These are phyloP conservation scores for Tricholomella constricta DNA, from an alignment of 768 basidiomycete genomes.

Conservation along the genomic window DNA sequence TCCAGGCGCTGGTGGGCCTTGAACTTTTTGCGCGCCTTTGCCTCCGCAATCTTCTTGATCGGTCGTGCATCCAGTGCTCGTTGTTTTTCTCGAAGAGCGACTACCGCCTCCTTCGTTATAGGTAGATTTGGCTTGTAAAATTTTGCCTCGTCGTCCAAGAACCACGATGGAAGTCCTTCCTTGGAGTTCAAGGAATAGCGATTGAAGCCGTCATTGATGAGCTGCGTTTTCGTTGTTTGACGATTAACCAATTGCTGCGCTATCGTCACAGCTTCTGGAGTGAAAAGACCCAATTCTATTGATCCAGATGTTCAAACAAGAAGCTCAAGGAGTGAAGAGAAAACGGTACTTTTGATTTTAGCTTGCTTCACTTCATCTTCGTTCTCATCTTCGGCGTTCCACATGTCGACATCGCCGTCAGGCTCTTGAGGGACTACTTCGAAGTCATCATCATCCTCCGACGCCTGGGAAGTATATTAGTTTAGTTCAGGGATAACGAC, in stretches of 20 bases:
- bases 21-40: constrained; percentile 95
- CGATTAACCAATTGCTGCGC: constrained; percentile 92
- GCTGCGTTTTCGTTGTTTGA: constrained; percentile 80
- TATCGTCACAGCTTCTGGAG: constrained; percentile 87
- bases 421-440: constrained; percentile 72
- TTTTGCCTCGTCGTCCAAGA: constrained; percentile 94
- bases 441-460: constrained; percentile 61
- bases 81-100: constrained; percentile 82
- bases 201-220: constrained; percentile 95
- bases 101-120: constrained; percentile 94
- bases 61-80: constrained; percentile 94
- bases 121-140: constrained; percentile 94
- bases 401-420: constrained; percentile 65
- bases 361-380: constrained; percentile 67
- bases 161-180: constrained; percentile 93
- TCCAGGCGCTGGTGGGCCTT: constrained; percentile 83
- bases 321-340: background rate
- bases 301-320: constrained; percentile 6
- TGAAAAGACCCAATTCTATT: constrained; percentile 78
- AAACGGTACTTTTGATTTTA: constrained; percentile 59
- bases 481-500: background rate
- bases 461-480: constrained; percentile 7
- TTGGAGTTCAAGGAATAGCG: constrained; percentile 90
- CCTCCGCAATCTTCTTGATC: constrained; percentile 98
- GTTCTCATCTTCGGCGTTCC: constrained; percentile 82